Evolutionary conservation across 495 filamentous ascomycete species (phyloP).

Genomic region (Sphaerosporella brunnea): DNA sequence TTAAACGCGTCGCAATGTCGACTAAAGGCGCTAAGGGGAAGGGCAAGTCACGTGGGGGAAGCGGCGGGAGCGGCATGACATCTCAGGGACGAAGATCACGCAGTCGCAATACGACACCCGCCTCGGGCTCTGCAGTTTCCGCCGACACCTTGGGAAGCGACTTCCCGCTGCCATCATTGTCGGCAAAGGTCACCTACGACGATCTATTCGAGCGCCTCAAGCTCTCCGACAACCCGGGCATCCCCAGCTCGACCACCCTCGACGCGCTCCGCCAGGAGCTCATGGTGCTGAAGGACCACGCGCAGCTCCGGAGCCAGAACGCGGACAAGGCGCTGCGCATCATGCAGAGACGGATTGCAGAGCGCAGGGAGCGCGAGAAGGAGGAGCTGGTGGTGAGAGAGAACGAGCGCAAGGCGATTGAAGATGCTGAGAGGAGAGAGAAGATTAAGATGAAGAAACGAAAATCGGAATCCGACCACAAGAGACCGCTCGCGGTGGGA

Average conservation of each 20-base stretch:
- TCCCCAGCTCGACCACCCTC: constrained; percentile 58
- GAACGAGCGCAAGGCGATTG: neutral
- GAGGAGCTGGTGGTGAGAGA: neutral
- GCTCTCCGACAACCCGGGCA: constrained; percentile 39
- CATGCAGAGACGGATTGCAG: constrained; percentile 1
- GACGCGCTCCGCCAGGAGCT: constrained; percentile 50
- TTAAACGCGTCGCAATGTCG: constrained; percentile 22
- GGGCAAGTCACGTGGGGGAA: constrained; percentile 34
- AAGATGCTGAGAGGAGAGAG: constrained; percentile 7
- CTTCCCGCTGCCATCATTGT: constrained; percentile 27
- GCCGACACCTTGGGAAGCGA: constrained; percentile 35
- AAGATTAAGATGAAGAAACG: constrained; percentile 40
- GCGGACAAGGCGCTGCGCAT: constrained; percentile 14
- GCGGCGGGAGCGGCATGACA: constrained; percentile 18
- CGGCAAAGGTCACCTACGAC: constrained; percentile 44
- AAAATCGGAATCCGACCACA: constrained; percentile 33
- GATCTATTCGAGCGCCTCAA: constrained; percentile 49
- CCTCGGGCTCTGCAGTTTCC: constrained; percentile 37
- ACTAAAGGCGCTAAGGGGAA: constrained; percentile 49
- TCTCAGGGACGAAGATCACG: constrained; percentile 45
- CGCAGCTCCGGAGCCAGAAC: constrained; percentile 7
- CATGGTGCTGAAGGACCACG: constrained; percentile 11
- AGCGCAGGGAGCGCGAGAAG: neutral
- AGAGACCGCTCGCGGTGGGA: constrained; percentile 42
- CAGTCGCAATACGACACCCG: constrained; percentile 74